phyloP scores from a whole-genome alignment of 148 eudicot species.

The Rhododendron griersonianum region DNA sequence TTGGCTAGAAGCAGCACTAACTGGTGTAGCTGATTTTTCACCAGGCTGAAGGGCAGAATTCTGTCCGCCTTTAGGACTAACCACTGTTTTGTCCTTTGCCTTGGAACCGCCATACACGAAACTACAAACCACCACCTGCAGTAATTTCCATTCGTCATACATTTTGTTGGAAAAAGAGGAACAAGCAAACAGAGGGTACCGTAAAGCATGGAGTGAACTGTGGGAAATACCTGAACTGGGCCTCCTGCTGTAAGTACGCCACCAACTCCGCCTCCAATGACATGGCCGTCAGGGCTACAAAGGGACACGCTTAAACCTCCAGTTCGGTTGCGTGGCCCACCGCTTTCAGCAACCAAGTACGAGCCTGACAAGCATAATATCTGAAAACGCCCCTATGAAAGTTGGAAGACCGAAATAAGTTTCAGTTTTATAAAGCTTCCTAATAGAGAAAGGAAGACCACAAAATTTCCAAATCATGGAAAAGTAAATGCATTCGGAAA shows the following conservation, averaged over 20 bases:
- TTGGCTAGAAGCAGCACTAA: conserved; percentile 16
- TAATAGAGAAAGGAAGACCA: not conserved
- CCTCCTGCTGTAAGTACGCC: conserved; percentile 70
- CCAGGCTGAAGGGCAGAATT: conserved; percentile 16
- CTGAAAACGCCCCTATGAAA: conserved; percentile 75
- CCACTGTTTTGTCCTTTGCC: conserved; percentile 37
- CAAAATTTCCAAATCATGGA: not conserved
- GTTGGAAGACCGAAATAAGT: conserved; percentile 4
- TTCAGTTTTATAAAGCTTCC: not conserved
- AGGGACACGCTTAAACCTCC: conserved; percentile 85
- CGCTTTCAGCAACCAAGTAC: conserved; percentile 67
- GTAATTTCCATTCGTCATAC: not conserved
- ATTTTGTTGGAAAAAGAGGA: not conserved
- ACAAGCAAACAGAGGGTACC: not conserved
- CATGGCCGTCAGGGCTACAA: conserved; percentile 77
- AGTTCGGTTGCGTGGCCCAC: conserved; percentile 62
- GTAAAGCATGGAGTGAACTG: not conserved
- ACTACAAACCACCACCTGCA: conserved; percentile 80
- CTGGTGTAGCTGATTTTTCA: conserved; percentile 27
- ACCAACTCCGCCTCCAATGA: conserved; percentile 84
- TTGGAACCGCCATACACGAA: conserved; percentile 65
- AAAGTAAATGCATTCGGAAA: not conserved
- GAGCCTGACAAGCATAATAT: conserved; percentile 89
- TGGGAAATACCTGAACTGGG: conserved; percentile 65
- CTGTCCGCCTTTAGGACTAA: conserved; percentile 27